Percentiles rank a stretch among this genome's conserved stretches.
Conservation (phyloP, 176 grass and related monocot genomes). For the Pontederia paniculata region DNA sequence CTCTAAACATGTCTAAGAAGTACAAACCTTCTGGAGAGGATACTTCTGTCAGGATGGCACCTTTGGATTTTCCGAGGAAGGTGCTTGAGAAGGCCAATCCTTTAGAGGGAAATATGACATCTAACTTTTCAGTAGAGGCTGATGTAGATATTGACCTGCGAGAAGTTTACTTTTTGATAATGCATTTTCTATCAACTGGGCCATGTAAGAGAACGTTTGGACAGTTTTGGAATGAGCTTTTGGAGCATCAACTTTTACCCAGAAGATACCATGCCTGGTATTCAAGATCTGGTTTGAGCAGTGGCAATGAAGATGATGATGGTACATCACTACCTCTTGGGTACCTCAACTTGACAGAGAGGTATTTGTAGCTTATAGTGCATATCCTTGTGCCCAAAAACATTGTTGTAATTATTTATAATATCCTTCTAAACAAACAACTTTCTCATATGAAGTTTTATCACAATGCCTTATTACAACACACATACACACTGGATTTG, state of each 20-base stretch:
- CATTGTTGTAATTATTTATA: too few species aligned
- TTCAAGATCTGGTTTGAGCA: conserved; percentile 51
- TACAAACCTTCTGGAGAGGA: conserved; percentile 42
- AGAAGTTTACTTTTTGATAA: conserved; percentile 94
- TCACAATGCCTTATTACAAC: too few species aligned
- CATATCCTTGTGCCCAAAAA: too few species aligned
- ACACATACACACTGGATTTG: too few species aligned
- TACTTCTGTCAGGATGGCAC: conserved; percentile 31
- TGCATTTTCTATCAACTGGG: conserved; percentile 88
- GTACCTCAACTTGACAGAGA: conserved; percentile 74
- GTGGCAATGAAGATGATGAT: conserved; percentile 82
- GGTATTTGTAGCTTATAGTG: conserved; percentile 25
- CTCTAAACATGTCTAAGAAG: conserved; percentile 52
- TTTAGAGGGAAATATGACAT: conserved; percentile 30
- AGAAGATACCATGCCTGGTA: conserved; percentile 99
- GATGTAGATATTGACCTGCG: conserved; percentile 70
- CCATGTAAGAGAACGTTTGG: conserved; percentile 67
- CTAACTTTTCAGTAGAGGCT: conserved; percentile 28
- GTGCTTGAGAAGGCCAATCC: conserved; percentile 40
- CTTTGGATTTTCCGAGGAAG: conserved; percentile 55
- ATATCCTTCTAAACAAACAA: too few species aligned
- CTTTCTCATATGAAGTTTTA: too few species aligned
- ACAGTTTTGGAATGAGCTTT: conserved; percentile 72
- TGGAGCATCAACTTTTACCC: conserved; percentile 76
- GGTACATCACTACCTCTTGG: conserved; percentile 83